A percentile compares a stretch with the other conserved stretches of the same genome.
These are phyloP conservation scores for Fusarium globosum DNA, from an alignment of 2,329 filamentous ascomycete species.

Conservation along the genomic window DNA sequence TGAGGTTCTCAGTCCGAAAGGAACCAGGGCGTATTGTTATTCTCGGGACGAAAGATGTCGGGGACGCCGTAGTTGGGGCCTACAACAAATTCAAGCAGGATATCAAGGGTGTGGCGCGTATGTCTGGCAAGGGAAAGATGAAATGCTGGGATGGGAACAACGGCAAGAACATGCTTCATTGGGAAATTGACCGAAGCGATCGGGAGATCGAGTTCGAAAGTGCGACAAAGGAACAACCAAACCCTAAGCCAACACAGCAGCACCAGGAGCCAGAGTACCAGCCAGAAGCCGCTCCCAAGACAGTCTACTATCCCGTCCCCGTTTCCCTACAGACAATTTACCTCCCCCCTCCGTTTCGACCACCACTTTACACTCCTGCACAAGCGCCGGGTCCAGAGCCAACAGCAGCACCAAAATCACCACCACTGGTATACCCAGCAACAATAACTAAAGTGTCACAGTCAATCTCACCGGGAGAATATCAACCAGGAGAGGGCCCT, in stretches of 20 bases:
- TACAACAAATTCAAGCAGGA: neutral
- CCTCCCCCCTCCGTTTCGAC: too few relatives aligned
- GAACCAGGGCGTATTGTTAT: too few relatives aligned
- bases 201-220: neutral
- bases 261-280: neutral
- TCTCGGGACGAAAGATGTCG: neutral
- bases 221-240: neutral
- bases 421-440: too few relatives aligned
- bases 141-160: neutral
- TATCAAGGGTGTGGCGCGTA: neutral
- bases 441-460: neutral
- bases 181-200: neutral
- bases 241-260: neutral
- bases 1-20: neutral
- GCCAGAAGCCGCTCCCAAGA: too few relatives aligned
- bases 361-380: too few relatives aligned
- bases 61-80: rapidly evolving
- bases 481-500: neutral
- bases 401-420: neutral
- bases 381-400: too few relatives aligned
- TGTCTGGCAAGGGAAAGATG: neutral
- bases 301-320: neutral
- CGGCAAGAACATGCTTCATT: rapidly evolving
- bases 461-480: neutral
- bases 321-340: too few relatives aligned